Base-by-base conservation (phyloP, 2,329 filamentous ascomycete species). In the Aspergillus tanneri region DNA sequence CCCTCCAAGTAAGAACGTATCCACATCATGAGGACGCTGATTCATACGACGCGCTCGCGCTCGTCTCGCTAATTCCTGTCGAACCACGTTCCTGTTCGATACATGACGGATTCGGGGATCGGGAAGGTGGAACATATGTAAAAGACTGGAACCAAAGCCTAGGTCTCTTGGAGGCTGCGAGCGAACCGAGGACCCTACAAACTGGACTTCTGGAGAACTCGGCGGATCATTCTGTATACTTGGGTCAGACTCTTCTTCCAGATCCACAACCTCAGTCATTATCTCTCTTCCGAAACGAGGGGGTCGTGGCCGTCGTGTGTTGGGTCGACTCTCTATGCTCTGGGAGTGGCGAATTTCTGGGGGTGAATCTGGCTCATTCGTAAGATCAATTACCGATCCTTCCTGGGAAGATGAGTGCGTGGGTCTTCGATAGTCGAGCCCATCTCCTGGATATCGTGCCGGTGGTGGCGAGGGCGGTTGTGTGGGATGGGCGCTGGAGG, bases 351-450 rank as follows among this genome's bases (percentile, higher is more conserved):
- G 5, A 36, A 44, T 43, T 34, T 58, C 54, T 21, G 65, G 59
- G 21, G 65, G 66, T n/a, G 63, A 64, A 34, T 73, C 71, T 1
- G 71, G 65, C 6, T 76, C 75, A 19, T 72, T 65, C 12, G 75
- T 77, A 16, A 78, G 59, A 55, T 78, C 74, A 25, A 78, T 76
- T 7, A 75, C 65, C 41, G 72, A n/a, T n/a, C n/a, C 65, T 37
- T 64, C 62, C 18, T 57, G 44, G n/a, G 62, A 49, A n/a, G 56
- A 69, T 3, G 66, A 71, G 66, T 72, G 70, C 12, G 72, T 64
- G 1, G 81, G 81, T 50, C 78, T 70, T 49, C 80, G 70, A 52
- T 72, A 78, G 53, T 83, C 81, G 36, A 74, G 68, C 3, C 80
- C 79, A 66, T 82, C 77, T n/a, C 79, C 76, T 11, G 70, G 62